Evolutionary conservation across 495 filamentous ascomycete species (phyloP).

Genomic region (Hypomontagnella submonticulosa): DNA sequence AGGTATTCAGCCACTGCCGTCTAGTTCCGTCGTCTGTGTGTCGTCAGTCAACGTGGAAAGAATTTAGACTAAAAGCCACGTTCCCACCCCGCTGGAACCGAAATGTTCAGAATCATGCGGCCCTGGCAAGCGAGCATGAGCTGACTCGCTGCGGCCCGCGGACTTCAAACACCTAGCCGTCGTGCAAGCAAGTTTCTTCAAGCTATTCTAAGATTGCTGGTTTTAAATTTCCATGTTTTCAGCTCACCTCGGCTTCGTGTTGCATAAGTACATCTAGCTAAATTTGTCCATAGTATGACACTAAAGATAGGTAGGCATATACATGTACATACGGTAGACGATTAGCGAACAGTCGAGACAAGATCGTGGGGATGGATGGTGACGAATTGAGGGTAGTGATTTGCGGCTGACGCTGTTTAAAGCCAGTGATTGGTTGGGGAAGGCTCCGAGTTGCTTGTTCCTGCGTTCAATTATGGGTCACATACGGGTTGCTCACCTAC

Average conservation of each 20-base stretch:
- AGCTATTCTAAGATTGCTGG: background rate
- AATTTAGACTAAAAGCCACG: constrained; percentile 13
- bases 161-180: background rate
- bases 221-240: background rate
- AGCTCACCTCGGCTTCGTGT: constrained; percentile 13
- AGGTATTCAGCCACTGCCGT: no score
- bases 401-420: constrained; percentile 28
- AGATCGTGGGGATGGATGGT: constrained; percentile 31
- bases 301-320: background rate
- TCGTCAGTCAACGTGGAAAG: constrained; percentile 5
- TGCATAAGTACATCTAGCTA: background rate
- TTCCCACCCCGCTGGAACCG: background rate
- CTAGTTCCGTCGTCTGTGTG: background rate
- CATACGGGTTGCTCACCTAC: constrained; percentile 1
- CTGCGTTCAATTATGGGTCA: constrained; percentile 25
- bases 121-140: no score
- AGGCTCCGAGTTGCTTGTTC: constrained; percentile 24
- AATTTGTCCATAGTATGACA: background rate
- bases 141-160: no score
- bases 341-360: constrained; percentile 34
- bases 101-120: no score
- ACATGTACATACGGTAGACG: constrained; percentile 13
- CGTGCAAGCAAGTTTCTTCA: background rate
- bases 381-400: constrained; percentile 18
- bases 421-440: constrained; percentile 26